Evolutionary conservation across 2,329 filamentous ascomycete species (phyloP).

Genomic region (Colletotrichum tabaci): DNA sequence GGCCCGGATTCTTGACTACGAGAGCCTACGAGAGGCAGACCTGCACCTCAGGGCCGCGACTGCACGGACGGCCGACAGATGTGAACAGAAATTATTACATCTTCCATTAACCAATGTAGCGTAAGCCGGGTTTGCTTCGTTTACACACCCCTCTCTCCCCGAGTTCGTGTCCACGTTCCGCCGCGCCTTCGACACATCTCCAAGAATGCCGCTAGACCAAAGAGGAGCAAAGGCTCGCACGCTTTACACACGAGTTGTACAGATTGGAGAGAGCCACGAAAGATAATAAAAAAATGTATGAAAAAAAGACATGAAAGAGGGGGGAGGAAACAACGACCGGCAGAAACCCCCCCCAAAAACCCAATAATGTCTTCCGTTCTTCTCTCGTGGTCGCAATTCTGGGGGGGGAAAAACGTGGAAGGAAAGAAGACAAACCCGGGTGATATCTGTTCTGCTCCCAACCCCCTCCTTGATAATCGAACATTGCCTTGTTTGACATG

Average conservation of each 20-base stretch:
- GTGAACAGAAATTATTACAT: neutral
- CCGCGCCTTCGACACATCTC: neutral
- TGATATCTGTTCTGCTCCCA: conserved; percentile 13
- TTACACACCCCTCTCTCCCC: neutral
- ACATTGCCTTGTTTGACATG: conserved; percentile 29
- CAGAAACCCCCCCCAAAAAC: neutral
- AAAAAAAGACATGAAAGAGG: too few species aligned
- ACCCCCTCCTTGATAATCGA: neutral
- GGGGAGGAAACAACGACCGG: neutral
- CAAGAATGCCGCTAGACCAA: neutral
- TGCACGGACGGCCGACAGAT: neutral
- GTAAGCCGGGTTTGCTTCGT: neutral
- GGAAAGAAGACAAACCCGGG: conserved; percentile 10
- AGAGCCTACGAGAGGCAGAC: neutral
- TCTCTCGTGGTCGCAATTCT: conserved; percentile 37
- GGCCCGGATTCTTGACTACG: neutral
- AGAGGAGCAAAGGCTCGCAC: neutral
- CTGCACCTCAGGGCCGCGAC: neutral
- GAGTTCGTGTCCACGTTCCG: conserved; percentile 4
- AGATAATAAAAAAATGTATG: too few species aligned
- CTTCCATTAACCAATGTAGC: conserved; percentile 15
- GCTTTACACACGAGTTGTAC: conserved; percentile 5
- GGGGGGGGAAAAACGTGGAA: neutral
- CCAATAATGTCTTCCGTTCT: conserved; percentile 9
- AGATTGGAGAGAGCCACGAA: neutral